Conservation (phyloP, 495 filamentous ascomycete species). For the Pyrenula massariospora region DNA sequence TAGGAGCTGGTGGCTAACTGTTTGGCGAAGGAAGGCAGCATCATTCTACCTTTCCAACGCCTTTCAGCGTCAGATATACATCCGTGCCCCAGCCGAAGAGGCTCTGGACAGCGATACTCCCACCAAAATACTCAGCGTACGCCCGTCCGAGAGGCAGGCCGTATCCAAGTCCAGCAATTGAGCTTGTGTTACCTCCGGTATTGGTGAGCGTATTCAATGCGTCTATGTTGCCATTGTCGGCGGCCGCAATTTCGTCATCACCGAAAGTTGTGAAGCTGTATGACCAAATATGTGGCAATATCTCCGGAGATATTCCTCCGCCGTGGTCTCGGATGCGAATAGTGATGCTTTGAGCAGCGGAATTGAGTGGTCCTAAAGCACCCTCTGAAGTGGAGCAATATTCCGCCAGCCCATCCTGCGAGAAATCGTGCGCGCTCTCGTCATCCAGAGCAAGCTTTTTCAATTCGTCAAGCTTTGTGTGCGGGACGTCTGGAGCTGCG, state of each 20-base stretch:
- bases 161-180: slow-evolving; percentile 87
- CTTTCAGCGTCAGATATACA: slow-evolving; percentile 72
- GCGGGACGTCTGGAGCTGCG: slow-evolving; percentile 54
- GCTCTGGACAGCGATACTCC: slow-evolving; percentile 88
- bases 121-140: slow-evolving; percentile 97
- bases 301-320: slow-evolving; percentile 75
- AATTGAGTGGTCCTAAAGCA: slow-evolving; percentile 10
- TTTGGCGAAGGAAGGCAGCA: neutral
- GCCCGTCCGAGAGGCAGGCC: slow-evolving; percentile 83
- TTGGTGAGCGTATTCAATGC: slow-evolving; percentile 63
- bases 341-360: slow-evolving; percentile 71
- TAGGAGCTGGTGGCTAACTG: too few species aligned
- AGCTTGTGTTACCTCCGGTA: slow-evolving; percentile 53
- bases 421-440: neutral
- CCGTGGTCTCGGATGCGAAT: slow-evolving; percentile 94
- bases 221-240: slow-evolving; percentile 41
- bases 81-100: slow-evolving; percentile 89
- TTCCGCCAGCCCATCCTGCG: neutral
- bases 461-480: neutral
- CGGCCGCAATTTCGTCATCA: slow-evolving; percentile 36
- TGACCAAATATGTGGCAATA: slow-evolving; percentile 80
- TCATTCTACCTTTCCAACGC: slow-evolving; percentile 58
- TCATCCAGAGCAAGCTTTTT: neutral
- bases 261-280: slow-evolving; percentile 94
- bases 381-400: neutral